Evolutionary conservation across 805 yeast genomes (phyloP), one percentile per base, ranked within the genome.

Genomic region (Pichia sporocuriosa): DNA sequence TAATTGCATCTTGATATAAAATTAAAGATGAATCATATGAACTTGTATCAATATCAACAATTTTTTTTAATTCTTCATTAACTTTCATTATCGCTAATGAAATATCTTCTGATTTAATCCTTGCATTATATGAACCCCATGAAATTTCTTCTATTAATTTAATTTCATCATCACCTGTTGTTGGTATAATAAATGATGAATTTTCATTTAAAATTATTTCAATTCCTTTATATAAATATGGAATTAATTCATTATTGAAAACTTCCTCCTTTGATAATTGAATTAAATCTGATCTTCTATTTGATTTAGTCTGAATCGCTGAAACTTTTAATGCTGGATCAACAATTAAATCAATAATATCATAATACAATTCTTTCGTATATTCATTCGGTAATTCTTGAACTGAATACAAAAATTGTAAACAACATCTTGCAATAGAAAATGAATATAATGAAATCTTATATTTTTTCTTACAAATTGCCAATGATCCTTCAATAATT

Each of bases 1-100:
- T 81, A 43, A 79, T 68, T 1, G 84, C 76, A 37, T 80, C 83
- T 40, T 79, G 79, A 89, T 94, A 86, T 26, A 73, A 75, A 8
- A 72, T 57, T 17, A 82, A 66, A 26, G 77, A 69, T 0, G 53
- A 51, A 53, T 85, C 93, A 56, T 70, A 84, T 12, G 72, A 66
- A 19, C 69, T 52, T 10, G 75, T 60, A 33, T 69, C 69, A 3
- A 52, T 49, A 15, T 58, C 66, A 11, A 62, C 54, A 37, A 64
- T 49, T 1, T 43, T 40, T 13, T 65, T 52, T 12, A 60, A 59
- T 19, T 66, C 59, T 7, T 45, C 47, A 6, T 55, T 53, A 6
- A 69, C 69, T 36, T 66, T 63, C 62, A 71, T 67, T 32, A 84
- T 65, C 32, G 70, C 64, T 54, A 72, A 73, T 0, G 94, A 84